Evolutionary conservation across 139 green algal species (phyloP).

Genomic region (Choricystis sp.): DNA sequence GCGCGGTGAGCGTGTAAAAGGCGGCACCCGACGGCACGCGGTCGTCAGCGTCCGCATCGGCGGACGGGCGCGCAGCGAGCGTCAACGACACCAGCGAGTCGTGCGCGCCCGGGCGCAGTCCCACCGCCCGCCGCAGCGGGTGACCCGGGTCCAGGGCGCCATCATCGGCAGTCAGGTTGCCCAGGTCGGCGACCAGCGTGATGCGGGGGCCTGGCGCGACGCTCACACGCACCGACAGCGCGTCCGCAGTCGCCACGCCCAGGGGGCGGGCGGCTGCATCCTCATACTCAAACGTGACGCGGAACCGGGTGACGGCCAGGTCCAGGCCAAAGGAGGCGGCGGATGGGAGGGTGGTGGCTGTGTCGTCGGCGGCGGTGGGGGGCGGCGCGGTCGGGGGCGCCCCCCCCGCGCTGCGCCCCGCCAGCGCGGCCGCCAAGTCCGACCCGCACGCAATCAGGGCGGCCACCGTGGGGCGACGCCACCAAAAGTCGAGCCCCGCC

Average conservation of each 20-base stretch:
- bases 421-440: conserved; percentile 35
- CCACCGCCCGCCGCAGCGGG: conserved; percentile 30
- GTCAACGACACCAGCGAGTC: conserved; percentile 52
- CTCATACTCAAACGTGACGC: neutral
- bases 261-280: neutral
- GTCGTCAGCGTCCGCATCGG: conserved; percentile 7
- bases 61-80: conserved; percentile 26
- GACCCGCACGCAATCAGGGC: conserved; percentile 65
- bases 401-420: neutral
- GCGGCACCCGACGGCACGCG: conserved; percentile 36
- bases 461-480: conserved; percentile 73
- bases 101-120: conserved; percentile 23
- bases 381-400: conserved; percentile 3
- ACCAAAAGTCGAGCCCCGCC: conserved; percentile 44
- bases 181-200: conserved; percentile 34
- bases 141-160: conserved; percentile 25
- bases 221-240: neutral
- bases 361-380: conserved; percentile 11
- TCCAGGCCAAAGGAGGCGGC: conserved; percentile 14
- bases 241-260: neutral
- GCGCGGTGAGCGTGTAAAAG: conserved; percentile 43
- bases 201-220: conserved; percentile 8
- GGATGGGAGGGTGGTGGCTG: conserved; percentile 1
- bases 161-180: conserved; percentile 51
- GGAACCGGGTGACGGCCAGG: conserved; percentile 4